Percentiles rank a stretch among this genome's conserved stretches.
Conservation (phyloP, 352 stramenopile genomes). For the Globisporangium canariense region DNA sequence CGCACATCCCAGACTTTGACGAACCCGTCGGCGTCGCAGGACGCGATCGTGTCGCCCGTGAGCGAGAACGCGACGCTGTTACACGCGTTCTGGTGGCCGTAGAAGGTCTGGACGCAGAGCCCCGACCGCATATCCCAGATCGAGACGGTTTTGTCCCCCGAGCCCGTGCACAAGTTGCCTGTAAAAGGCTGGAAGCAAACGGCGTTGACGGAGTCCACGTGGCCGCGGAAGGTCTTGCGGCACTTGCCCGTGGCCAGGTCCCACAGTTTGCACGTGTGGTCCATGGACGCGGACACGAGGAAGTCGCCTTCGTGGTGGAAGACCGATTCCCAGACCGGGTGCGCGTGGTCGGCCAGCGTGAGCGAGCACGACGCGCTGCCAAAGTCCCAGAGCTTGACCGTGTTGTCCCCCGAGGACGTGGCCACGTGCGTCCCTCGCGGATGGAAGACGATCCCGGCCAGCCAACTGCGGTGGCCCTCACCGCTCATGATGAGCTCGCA, state of each 20-base stretch:
- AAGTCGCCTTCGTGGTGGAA: conserved; percentile 95
- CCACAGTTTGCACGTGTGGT: conserved; percentile 94
- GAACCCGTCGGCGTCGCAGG: conserved; percentile 92
- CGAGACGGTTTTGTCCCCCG: conserved; percentile 93
- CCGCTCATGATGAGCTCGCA: conserved; percentile 95
- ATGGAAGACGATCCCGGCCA: conserved; percentile 90
- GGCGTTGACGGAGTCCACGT: conserved; percentile 94
- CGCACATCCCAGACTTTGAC: conserved; percentile 95
- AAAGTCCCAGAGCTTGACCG: conserved; percentile 95
- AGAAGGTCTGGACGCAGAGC: conserved; percentile 93
- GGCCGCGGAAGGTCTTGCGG: conserved; percentile 90
- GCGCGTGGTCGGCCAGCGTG: conserved; percentile 91
- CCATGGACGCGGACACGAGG: conserved; percentile 90
- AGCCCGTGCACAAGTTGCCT: conserved; percentile 91
- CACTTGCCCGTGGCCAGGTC: conserved; percentile 87
- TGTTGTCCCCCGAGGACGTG: conserved; percentile 90
- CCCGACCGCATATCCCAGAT: conserved; percentile 94
- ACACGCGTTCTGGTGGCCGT: conserved; percentile 93
- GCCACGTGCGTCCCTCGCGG: conserved; percentile 90
- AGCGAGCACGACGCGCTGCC: conserved; percentile 81
- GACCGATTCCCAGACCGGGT: conserved; percentile 91
- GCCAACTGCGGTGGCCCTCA: conserved; percentile 91
- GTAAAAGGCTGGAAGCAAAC: conserved; percentile 93
- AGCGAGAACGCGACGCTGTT: conserved; percentile 89
- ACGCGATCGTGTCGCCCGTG: conserved; percentile 87